phyloP scores from a whole-genome alignment of 2,329 filamentous ascomycete species.

The Didymella glomerata region DNA sequence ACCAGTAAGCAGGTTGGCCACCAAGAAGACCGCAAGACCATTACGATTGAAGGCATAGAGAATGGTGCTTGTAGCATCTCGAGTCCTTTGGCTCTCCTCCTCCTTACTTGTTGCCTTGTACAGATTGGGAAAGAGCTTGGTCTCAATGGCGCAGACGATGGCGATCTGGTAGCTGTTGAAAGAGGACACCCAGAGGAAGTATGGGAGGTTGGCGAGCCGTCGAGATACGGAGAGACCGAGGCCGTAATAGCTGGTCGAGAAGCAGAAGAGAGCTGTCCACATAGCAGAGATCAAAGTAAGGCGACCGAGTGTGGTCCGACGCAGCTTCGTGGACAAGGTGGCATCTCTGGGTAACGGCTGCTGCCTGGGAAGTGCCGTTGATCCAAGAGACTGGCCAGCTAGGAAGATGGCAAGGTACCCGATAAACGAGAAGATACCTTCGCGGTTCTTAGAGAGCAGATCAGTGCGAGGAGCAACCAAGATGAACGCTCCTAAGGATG shows the following conservation, averaged over 20 bases:
- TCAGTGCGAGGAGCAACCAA: slow-evolving; percentile 81
- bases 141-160: slow-evolving; percentile 80
- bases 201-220: slow-evolving; percentile 89
- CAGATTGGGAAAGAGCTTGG: slow-evolving; percentile 76
- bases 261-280: slow-evolving; percentile 75
- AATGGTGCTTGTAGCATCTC: slow-evolving; percentile 79
- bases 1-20: slow-evolving; percentile 90
- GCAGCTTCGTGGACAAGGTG: slow-evolving; percentile 56
- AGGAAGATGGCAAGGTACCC: slow-evolving; percentile 97
- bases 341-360: slow-evolving; percentile 55
- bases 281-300: slow-evolving; percentile 70
- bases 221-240: slow-evolving; percentile 75
- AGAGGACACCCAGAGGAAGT: slow-evolving; percentile 89
- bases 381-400: slow-evolving; percentile 82
- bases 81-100: slow-evolving; percentile 70
- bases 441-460: slow-evolving; percentile 87
- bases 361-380: slow-evolving; percentile 74
- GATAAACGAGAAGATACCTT: slow-evolving; percentile 93
- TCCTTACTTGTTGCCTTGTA: slow-evolving; percentile 64
- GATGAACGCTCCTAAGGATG: slow-evolving; percentile 81
- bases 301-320: slow-evolving; percentile 67
- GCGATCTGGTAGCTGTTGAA: slow-evolving; percentile 89
- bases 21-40: slow-evolving; percentile 81
- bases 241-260: slow-evolving; percentile 76
- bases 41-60: slow-evolving; percentile 87